Base-by-base conservation (phyloP, 495 filamentous ascomycete species). In the Staphylotrichum longicolle region DNA sequence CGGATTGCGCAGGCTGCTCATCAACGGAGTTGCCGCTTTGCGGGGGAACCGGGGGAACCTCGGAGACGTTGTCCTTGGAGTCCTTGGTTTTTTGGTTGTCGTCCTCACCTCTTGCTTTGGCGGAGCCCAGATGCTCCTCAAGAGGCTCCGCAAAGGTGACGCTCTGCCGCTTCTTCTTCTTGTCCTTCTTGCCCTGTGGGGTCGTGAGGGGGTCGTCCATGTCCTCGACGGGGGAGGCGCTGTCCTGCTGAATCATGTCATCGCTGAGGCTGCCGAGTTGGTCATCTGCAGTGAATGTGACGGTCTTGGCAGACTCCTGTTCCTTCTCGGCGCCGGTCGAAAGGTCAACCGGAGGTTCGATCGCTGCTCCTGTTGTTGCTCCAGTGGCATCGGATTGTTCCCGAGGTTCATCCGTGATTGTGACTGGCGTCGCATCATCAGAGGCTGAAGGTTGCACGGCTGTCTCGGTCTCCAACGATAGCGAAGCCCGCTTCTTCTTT, bases 141-240 rank as follows among this genome's bases (percentile, higher is more conserved):
- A 70, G 54, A 39, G 69, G 70, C 20, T 68, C 61, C 6, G 67
- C 62, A 48, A 68, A 70, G 32, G 52, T 64, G 20, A 70, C 66
- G 50, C 66, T 69, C 62, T 72, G 70, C 55, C 74, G 75, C 62
- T 78, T 72, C 65, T 80, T 76, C 58, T 77, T 66, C 55, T 63
- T 65, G 44, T 57, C 55, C 58, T 63, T 66, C 54, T 64, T 64
- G 55, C 46, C 27, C 41, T 50, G 60, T 62, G 58, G 12, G 20
- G 10, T 42, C 30, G 52, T 12, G 34, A 14, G 45, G 15, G 52
- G 45, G 14, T 66, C 64, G 7, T 61, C 54, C 12, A 54, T 39
- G 42, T 54, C 58, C 30, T 58, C 57, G 5, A 41, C 15, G 14
- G 40, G n/a, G 9, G 45, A 46, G n/a, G 30, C 14, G 32, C 35